Evolutionary conservation across 768 basidiomycete species (phyloP).

Genomic region (Amanita pallidorosea): DNA sequence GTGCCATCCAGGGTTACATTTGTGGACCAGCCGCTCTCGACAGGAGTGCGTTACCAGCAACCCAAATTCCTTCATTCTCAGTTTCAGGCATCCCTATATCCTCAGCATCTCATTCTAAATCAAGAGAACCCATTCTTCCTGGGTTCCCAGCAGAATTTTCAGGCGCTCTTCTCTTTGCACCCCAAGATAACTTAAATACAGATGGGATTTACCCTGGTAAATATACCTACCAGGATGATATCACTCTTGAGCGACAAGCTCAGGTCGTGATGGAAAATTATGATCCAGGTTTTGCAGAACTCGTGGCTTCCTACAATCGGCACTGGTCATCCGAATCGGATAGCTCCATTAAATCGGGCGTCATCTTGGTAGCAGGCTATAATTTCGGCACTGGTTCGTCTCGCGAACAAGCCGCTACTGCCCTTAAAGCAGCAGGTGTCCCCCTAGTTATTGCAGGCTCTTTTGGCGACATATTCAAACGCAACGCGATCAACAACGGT

Average conservation of each 20-base stretch:
- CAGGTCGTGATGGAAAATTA: slow-evolving; percentile 99
- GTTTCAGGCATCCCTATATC: slow-evolving; percentile 24
- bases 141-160: slow-evolving; percentile 79
- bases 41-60: slow-evolving; percentile 34
- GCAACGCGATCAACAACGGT: slow-evolving; percentile 98
- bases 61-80: slow-evolving; percentile 47
- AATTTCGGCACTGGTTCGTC: slow-evolving; percentile 99
- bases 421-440: slow-evolving; percentile 87
- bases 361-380: slow-evolving; percentile 84
- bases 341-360: slow-evolving; percentile 39
- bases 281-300: slow-evolving; percentile 74
- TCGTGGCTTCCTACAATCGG: slow-evolving; percentile 43
- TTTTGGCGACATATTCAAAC: slow-evolving; percentile 98
- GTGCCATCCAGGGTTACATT: slow-evolving; percentile 87
- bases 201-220: slow-evolving; percentile 99
- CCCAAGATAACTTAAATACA: slow-evolving; percentile 96
- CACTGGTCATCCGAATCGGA: slow-evolving; percentile 13
- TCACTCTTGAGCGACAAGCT: slow-evolving; percentile 88
- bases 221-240: slow-evolving; percentile 99
- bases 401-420: slow-evolving; percentile 96
- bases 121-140: slow-evolving; percentile 56
- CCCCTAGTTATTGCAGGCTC: slow-evolving; percentile 95
- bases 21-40: slow-evolving; percentile 70
- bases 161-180: slow-evolving; percentile 83
- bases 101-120: slow-evolving; percentile 16